Evolutionary conservation across 1,139 yeast species (phyloP).

Genomic region (Candida anutae): DNA sequence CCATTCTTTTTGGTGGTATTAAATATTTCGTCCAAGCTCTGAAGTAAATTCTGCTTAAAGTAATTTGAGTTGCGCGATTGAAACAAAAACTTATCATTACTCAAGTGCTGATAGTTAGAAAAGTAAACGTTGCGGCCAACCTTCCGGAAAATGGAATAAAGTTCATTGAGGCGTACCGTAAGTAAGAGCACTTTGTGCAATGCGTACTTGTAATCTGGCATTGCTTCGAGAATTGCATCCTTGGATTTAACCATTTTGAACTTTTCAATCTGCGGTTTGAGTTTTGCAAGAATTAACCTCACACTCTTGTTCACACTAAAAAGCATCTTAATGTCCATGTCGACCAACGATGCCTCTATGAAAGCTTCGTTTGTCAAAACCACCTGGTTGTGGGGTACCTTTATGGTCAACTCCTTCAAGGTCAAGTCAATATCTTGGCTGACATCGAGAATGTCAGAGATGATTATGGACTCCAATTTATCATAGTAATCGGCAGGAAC

Average conservation of each 20-base stretch:
- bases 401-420: conserved; percentile 6
- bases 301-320: conserved; percentile 16
- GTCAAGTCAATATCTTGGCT: conserved; percentile 9
- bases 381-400: conserved; percentile 7
- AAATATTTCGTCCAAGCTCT: conserved; percentile 35
- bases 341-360: conserved; percentile 28
- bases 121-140: conserved; percentile 38
- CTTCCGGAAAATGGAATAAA: conserved; percentile 35
- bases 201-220: conserved; percentile 18
- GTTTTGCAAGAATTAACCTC: conserved; percentile 16
- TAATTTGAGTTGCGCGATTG: conserved; percentile 20
- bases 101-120: conserved; percentile 33
- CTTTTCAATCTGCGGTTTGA: conserved; percentile 18
- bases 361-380: conserved; percentile 7
- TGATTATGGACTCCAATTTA: conserved; percentile 5
- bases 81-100: conserved; percentile 29
- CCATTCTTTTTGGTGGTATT: conserved; percentile 45
- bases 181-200: conserved; percentile 43
- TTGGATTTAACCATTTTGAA: conserved; percentile 16
- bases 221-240: conserved; percentile 4
- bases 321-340: conserved; percentile 34
- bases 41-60: conserved; percentile 23
- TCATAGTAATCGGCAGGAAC: conserved; percentile 7
- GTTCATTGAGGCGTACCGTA: conserved; percentile 38
- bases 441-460: conserved; percentile 5